Base-by-base conservation (phyloP, 2,329 filamentous ascomycete species). In the Fusarium annulatum region DNA sequence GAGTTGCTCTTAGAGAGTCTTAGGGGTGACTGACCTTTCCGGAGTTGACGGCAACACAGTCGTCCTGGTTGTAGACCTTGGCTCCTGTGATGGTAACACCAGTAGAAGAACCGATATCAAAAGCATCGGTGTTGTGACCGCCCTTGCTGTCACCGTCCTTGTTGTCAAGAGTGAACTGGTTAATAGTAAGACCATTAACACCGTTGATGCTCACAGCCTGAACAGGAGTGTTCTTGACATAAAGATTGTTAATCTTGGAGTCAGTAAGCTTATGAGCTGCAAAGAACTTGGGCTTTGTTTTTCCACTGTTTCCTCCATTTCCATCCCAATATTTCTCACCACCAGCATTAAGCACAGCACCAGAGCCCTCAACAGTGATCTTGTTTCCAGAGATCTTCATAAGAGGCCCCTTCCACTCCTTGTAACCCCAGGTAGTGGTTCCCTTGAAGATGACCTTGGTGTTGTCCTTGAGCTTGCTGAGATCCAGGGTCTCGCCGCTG, bases 51-150 rank as follows among this genome's bases (percentile, higher is more conserved):
- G 88, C 88, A 41, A 90, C 82, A 73, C 89, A 91, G 74, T 90
- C 88, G 63, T 91, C 89, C 79, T 91, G 89, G 81, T 90, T 90
- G 75, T 87, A 85, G 42, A 91, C 84, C 64, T 82, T 86, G 55
- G 87, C 87, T 26, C 84, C 85, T 19, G 81, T 83, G 53, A 91
- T 90, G 42, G 81, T 85, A 26, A 90, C 83, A 57, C 83, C 83
- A 33, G 79, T 82, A 21, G 85, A 88, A 41, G 79, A 81, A 64
- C 87, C 86, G 63, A 91, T 85, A 64, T 91, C 88, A 72, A 90
- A 91, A 7, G 84, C 89, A 76, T 91, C 89, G 2, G 88, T 91
- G 81, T 91, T 91, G 75, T 87, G 80, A 9, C 80, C 82, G 16
- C 78, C 78, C 36, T 73, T 75, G 6, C 77, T 56, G 64, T 84